Conservation (phyloP, 1,284 basidiomycete species). For the Melanopsichium pennsylvanicum region DNA sequence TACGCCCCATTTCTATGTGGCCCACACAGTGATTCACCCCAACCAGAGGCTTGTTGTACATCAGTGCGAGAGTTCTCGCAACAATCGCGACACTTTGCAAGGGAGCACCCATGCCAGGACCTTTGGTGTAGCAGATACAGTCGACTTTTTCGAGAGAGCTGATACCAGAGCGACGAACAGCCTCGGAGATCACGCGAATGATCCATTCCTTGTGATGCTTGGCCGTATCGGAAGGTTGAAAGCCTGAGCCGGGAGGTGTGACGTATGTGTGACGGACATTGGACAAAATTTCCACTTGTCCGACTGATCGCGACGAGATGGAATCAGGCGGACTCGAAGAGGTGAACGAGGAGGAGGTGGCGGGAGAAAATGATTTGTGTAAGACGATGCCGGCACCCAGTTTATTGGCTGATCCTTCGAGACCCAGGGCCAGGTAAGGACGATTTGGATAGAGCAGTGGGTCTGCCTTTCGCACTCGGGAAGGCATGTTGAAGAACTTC, state of each 20-base stretch:
- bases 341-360: constrained; percentile 26
- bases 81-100: constrained; percentile 93
- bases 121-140: constrained; percentile 97
- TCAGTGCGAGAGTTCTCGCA: constrained; percentile 86
- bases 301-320: constrained; percentile 75
- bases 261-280: constrained; percentile 92
- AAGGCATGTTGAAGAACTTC: constrained; percentile 29
- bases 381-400: constrained; percentile 93
- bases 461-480: constrained; percentile 31
- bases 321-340: constrained; percentile 65
- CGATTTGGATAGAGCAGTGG: constrained; percentile 49
- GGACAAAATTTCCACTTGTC: constrained; percentile 66
- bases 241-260: constrained; percentile 96
- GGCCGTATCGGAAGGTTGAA: constrained; percentile 93
- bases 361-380: constrained; percentile 74
- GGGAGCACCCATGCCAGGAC: constrained; percentile 99
- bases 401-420: constrained; percentile 80
- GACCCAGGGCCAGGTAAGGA: constrained; percentile 59
- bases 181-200: constrained; percentile 80
- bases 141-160: constrained; percentile 80
- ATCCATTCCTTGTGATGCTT: constrained; percentile 95
- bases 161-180: constrained; percentile 75
- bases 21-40: constrained; percentile 99
- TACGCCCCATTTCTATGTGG: constrained; percentile 96
- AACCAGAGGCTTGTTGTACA: constrained; percentile 89